Evolutionary conservation across 2,329 filamentous ascomycete genomes (phyloP).

Genomic region (Nemania bipapillata): DNA sequence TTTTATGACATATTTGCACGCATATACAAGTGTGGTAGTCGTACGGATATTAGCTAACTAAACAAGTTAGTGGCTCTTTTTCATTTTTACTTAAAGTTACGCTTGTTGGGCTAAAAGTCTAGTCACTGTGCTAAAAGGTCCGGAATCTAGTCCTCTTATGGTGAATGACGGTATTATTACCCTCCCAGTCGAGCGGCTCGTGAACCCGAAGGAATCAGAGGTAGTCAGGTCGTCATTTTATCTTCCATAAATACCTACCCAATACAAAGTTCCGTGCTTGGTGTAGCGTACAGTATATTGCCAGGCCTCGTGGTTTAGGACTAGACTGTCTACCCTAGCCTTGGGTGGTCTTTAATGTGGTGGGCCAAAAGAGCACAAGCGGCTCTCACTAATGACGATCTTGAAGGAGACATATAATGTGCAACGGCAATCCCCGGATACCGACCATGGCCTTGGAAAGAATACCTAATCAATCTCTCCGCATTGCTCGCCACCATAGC

Average conservation of each 20-base stretch:
- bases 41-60: not conserved
- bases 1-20: not conserved
- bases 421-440: slow-evolving; percentile 32
- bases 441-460: slow-evolving; percentile 10
- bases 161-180: slow-evolving; percentile 4
- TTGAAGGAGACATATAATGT: slow-evolving; percentile 4
- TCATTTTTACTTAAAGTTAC: not conserved
- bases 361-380: slow-evolving; percentile 29
- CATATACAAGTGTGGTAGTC: not conserved
- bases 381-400: slow-evolving; percentile 32
- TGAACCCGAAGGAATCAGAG: slow-evolving; percentile 24
- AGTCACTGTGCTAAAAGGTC: not conserved
- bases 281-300: slow-evolving; percentile 15
- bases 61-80: not conserved
- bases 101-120: not conserved
- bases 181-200: slow-evolving; percentile 9
- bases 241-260: slow-evolving; percentile 5
- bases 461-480: not conserved
- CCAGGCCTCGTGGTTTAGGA: slow-evolving; percentile 19
- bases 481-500: not conserved
- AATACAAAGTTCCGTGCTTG: slow-evolving; percentile 12
- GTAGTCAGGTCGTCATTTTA: slow-evolving; percentile 18
- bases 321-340: slow-evolving; percentile 25
- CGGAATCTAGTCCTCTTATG: not conserved
- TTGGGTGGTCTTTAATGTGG: slow-evolving; percentile 10